Conservation (phyloP, 148 eudicot genomes). For the Fagopyrum tataricum region DNA sequence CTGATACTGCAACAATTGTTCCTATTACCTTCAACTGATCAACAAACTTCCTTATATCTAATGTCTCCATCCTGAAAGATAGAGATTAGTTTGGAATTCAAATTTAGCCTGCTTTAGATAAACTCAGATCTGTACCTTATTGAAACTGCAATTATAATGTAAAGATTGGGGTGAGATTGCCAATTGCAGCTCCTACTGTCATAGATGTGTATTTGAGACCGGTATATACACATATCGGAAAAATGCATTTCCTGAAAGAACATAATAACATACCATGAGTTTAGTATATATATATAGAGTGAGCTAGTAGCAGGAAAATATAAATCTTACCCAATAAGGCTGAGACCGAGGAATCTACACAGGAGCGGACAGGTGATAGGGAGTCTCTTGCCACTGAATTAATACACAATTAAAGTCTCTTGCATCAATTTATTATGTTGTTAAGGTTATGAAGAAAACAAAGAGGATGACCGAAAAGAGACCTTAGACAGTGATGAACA, state of each 20-base stretch:
- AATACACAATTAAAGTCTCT: not conserved
- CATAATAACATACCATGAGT: not conserved
- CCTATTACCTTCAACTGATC: not conserved
- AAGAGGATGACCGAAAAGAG: too few relatives aligned
- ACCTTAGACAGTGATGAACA: not conserved
- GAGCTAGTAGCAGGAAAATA: not conserved
- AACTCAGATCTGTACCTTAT: not conserved
- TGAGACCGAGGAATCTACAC: not conserved
- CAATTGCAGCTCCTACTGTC: not conserved
- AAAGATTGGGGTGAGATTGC: slow-evolving; percentile 8
- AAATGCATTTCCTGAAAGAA: not conserved
- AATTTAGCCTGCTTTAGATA: not conserved
- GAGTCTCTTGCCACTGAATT: not conserved
- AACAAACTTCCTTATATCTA: not conserved
- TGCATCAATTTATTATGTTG: too few relatives aligned
- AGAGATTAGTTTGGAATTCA: not conserved
- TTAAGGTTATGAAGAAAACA: too few relatives aligned
- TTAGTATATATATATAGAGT: too few relatives aligned
- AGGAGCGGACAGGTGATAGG: not conserved
- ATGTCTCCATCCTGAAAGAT: slow-evolving; percentile 1
- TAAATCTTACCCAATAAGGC: not conserved
- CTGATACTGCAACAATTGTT: not conserved
- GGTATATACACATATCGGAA: not conserved
- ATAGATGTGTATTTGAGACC: slow-evolving; percentile 1
- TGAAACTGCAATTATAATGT: not conserved